Percentiles rank a stretch among this genome's conserved stretches.
Evolutionary conservation across 441 rosid genomes (phyloP).

Genomic region (Populus hybrid): DNA sequence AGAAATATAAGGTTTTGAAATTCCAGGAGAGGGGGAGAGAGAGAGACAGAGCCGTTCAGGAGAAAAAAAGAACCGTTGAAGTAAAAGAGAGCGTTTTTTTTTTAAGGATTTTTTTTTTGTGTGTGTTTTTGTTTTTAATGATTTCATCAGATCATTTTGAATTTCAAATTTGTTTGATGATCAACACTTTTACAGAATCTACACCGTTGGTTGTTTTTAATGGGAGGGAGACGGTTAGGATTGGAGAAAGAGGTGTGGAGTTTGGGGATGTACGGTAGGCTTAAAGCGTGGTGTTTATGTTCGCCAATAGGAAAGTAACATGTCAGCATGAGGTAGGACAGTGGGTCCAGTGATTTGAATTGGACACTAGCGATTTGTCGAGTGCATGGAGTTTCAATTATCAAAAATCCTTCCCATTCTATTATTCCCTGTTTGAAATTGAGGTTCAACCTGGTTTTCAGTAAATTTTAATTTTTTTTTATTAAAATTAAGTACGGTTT

Average conservation of each 20-base stretch:
- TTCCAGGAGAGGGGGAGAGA: slow-evolving; percentile 9
- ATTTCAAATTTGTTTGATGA: not conserved
- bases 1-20: slow-evolving; percentile 25
- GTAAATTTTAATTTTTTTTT: too few species aligned
- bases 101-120: slow-evolving; percentile 18
- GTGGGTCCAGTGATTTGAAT: not conserved
- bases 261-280: not conserved
- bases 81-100: slow-evolving; percentile 20
- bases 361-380: not conserved
- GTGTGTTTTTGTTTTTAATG: not conserved
- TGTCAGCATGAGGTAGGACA: not conserved
- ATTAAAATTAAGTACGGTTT: too few species aligned
- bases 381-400: not conserved
- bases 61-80: slow-evolving; percentile 44
- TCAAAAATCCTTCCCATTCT: not conserved
- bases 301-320: not conserved
- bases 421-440: too few species aligned
- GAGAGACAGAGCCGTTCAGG: slow-evolving; percentile 33
- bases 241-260: not conserved
- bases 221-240: not conserved
- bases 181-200: not conserved
- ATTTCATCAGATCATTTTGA: not conserved
- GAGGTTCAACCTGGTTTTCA: too few species aligned
- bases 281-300: not conserved
- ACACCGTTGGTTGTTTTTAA: not conserved